Conservation (phyloP, 2,329 filamentous ascomycete genomes). For the Aureobasidium sp. region DNA sequence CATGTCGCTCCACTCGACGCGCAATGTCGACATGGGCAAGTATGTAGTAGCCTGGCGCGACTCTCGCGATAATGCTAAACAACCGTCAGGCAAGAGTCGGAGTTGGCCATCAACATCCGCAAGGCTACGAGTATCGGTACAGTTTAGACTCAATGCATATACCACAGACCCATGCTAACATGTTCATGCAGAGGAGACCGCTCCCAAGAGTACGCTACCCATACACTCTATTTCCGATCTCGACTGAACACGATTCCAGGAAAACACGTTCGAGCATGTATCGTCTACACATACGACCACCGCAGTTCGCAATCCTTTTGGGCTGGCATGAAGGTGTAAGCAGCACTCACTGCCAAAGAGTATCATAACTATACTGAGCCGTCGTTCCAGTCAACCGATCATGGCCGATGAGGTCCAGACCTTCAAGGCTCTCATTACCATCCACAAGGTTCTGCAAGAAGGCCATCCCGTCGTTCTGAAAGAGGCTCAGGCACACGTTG, state of each 20-base stretch:
- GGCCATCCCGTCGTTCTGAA: conserved; percentile 81
- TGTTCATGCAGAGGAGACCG: conserved; percentile 50
- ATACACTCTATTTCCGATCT: background rate
- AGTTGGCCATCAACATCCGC: conserved; percentile 59
- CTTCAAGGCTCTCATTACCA: conserved; percentile 94
- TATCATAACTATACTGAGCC: conserved; percentile 10
- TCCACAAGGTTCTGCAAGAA: conserved; percentile 96
- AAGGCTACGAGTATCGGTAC: conserved; percentile 59
- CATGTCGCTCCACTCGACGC: conserved; percentile 34
- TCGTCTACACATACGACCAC: conserved; percentile 99
- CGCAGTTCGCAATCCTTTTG: conserved; percentile 93
- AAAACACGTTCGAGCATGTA: conserved; percentile 96
- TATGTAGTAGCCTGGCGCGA: conserved; percentile 29
- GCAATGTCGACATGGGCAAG: conserved; percentile 58
- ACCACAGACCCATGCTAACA: conserved; percentile 19
- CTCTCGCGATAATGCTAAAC: conserved; percentile 30
- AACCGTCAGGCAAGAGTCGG: conserved; percentile 50
- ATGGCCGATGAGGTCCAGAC: conserved; percentile 97
- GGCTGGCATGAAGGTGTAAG: conserved; percentile 96
- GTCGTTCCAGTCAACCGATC: conserved; percentile 70
- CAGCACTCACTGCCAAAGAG: conserved; percentile 22
- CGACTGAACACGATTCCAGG: conserved; percentile 38
- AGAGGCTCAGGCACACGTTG: conserved; percentile 81
- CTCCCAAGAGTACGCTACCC: conserved; percentile 52
- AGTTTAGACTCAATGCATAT: conserved; percentile 22